Conservation (phyloP, 202 grass and related monocot species). For the Digitaria exilis region DNA sequence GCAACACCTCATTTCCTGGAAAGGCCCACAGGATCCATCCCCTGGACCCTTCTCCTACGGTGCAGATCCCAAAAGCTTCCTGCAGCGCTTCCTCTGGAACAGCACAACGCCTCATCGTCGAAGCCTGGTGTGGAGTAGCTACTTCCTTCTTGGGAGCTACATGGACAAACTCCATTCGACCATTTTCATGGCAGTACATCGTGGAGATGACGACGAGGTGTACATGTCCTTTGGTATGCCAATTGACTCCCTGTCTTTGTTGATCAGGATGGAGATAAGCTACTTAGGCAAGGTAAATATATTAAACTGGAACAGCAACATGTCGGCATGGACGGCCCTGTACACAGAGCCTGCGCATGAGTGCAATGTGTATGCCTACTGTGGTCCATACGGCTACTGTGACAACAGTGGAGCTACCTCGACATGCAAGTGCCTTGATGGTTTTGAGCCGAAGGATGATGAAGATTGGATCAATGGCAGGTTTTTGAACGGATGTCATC, state of each 20-base stretch:
- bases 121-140: slow-evolving; percentile 40
- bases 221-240: slow-evolving; percentile 43
- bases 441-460: slow-evolving; percentile 27
- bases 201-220: background rate
- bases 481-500: slow-evolving; percentile 41
- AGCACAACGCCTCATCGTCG: slow-evolving; percentile 39
- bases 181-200: slow-evolving; percentile 40
- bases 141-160: slow-evolving; percentile 43
- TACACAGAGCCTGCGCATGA: slow-evolving; percentile 20
- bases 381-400: slow-evolving; percentile 44
- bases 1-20: slow-evolving; percentile 53
- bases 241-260: background rate
- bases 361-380: slow-evolving; percentile 33
- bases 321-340: slow-evolving; percentile 7
- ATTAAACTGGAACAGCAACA: slow-evolving; percentile 29
- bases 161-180: slow-evolving; percentile 11
- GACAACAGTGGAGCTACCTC: slow-evolving; percentile 10
- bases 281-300: slow-evolving; percentile 25
- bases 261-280: slow-evolving; percentile 28
- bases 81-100: slow-evolving; percentile 53
- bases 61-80: slow-evolving; percentile 42
- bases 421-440: slow-evolving; percentile 52
- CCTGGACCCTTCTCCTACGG: slow-evolving; percentile 46
- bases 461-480: background rate
- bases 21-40: slow-evolving; percentile 45